These are phyloP conservation scores for Metschnikowia similis DNA, from an alignment of 805 yeast genomes.

Conservation along the genomic window DNA sequence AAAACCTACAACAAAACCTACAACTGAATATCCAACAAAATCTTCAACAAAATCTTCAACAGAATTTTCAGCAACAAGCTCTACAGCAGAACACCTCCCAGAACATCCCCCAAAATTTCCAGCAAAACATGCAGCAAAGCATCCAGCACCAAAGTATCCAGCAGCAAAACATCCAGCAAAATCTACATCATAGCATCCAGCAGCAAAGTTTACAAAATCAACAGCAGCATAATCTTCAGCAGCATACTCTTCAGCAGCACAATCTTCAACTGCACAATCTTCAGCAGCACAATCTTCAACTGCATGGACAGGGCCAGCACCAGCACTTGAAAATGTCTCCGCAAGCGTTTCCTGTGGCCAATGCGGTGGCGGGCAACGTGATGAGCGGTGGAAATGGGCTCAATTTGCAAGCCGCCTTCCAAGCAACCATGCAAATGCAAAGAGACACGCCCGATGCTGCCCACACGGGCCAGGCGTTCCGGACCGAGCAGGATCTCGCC, in stretches of 20 bases:
- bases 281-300: conserved; percentile 7
- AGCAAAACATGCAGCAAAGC: background rate
- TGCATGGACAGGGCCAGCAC: conserved; percentile 6
- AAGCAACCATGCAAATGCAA: conserved; percentile 6
- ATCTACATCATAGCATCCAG: conserved; percentile 8
- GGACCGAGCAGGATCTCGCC: conserved; percentile 2
- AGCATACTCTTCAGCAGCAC: conserved; percentile 5
- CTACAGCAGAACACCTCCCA: background rate
- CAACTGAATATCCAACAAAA: background rate
- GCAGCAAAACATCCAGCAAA: conserved; percentile 4
- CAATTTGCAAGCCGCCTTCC: conserved; percentile 2
- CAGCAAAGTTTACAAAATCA: conserved; percentile 8
- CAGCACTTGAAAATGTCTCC: background rate
- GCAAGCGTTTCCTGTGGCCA: background rate
- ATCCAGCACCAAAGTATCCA: conserved; percentile 5
- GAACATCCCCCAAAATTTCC: background rate
- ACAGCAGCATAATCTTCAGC: conserved; percentile 2
- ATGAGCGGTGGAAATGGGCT: background rate
- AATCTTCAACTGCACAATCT: conserved; percentile 5
- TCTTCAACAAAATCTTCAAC: background rate
- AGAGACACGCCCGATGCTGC: background rate
- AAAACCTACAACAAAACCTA: conserved; percentile 2
- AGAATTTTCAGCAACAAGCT: background rate
- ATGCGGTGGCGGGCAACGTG: background rate
- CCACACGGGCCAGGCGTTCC: background rate